These are phyloP conservation scores for Simmondsia chinensis DNA, from an alignment of 148 eudicot species.

Conservation along the genomic window DNA sequence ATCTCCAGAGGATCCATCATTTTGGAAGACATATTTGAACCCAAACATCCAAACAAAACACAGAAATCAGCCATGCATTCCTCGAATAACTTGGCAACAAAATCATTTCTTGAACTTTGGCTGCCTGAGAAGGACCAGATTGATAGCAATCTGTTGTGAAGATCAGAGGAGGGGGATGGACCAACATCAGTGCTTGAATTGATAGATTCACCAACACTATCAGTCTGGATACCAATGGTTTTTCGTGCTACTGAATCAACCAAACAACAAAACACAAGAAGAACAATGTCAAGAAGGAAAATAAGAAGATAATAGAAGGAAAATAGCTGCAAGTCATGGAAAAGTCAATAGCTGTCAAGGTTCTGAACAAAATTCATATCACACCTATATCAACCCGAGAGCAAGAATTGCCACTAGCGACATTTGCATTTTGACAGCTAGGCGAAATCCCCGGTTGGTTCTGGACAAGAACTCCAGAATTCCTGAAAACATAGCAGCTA, in stretches of 20 bases:
- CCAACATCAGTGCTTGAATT: constrained; percentile 18
- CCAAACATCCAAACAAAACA: constrained; percentile 48
- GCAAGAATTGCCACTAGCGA: constrained; percentile 15
- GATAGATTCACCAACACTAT: constrained; percentile 27
- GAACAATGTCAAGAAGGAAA: background rate
- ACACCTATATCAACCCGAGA: constrained; percentile 26
- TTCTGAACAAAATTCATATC: constrained; percentile 7
- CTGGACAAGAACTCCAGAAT: constrained; percentile 18
- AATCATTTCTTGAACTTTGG: constrained; percentile 24
- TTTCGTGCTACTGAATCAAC: constrained; percentile 31
- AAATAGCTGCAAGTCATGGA: background rate
- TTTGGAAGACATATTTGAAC: constrained; percentile 18
- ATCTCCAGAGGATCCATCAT: constrained; percentile 16
- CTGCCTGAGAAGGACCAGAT: constrained; percentile 45
- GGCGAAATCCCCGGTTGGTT: constrained; percentile 15
- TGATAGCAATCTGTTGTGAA: constrained; percentile 30
- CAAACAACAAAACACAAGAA: constrained; percentile 3
- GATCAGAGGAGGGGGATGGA: constrained; percentile 6
- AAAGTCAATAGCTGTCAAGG: background rate
- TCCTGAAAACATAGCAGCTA: constrained; percentile 31
- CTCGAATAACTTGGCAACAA: constrained; percentile 50
- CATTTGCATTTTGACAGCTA: constrained; percentile 19
- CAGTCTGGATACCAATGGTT: constrained; percentile 70
- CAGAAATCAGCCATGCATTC: constrained; percentile 62
- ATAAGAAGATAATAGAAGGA: background rate